Conservation (phyloP, 106 monocot genomes). For the Triglochin maritima region DNA sequence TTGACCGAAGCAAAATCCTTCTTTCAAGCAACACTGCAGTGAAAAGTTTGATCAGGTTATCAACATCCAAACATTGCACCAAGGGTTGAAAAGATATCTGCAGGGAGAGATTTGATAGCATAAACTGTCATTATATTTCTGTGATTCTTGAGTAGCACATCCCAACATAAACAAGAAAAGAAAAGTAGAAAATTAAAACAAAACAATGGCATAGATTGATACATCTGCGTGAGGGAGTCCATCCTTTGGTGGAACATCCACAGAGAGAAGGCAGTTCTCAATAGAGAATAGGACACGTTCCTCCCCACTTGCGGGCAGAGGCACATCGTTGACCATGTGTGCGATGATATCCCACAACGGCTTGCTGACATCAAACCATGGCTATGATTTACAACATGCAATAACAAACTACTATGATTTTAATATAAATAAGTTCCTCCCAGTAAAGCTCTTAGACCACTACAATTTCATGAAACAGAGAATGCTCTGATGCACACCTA, state of each 20-base stretch:
- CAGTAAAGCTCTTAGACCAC: neutral
- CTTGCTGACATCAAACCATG: conserved; percentile 44
- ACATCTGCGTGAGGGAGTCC: conserved; percentile 98
- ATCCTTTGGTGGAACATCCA: conserved; percentile 81
- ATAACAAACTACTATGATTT: neutral
- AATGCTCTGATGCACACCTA: conserved; percentile 36
- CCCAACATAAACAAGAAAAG: too few relatives aligned
- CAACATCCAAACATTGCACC: conserved; percentile 94
- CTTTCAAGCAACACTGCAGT: conserved; percentile 94
- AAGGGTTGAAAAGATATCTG: conserved; percentile 99
- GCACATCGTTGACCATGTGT: conserved; percentile 76
- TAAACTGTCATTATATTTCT: conserved; percentile 8
- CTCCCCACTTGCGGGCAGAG: conserved; percentile 83
- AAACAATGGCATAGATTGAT: conserved; percentile 10
- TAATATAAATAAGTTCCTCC: neutral
- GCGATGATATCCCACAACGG: conserved; percentile 88
- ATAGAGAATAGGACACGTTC: conserved; percentile 77
- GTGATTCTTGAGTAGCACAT: neutral
- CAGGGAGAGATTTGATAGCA: conserved; percentile 1
- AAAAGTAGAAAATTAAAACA: neutral
- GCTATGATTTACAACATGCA: conserved; percentile 11
- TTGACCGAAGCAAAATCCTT: conserved; percentile 94
- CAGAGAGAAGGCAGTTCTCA: conserved; percentile 78
- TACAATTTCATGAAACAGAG: neutral
- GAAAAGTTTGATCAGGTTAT: conserved; percentile 87